Conservation (phyloP, 148 eudicot genomes). For the Heliamphora exappendiculata region DNA sequence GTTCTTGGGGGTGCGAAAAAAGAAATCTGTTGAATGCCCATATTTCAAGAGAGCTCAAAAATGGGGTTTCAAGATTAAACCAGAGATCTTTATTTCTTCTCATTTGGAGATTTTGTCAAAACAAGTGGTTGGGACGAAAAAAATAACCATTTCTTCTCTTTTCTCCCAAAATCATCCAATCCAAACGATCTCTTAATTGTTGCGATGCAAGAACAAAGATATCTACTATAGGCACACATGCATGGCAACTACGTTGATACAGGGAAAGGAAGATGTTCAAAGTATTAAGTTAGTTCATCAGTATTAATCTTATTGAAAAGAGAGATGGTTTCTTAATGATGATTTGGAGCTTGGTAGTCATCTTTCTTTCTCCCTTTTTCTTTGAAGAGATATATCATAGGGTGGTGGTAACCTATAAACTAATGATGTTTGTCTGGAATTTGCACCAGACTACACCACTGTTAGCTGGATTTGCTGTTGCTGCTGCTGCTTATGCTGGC, state of each 20-base stretch:
- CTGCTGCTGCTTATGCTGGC: slow-evolving; percentile 64
- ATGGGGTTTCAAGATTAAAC: too few species aligned
- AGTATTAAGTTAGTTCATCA: not conserved
- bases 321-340: not conserved
- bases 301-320: not conserved
- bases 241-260: not conserved
- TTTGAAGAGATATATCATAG: not conserved
- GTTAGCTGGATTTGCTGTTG: slow-evolving; percentile 57
- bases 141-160: too few species aligned
- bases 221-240: not conserved
- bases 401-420: not conserved
- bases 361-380: not conserved
- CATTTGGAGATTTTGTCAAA: too few species aligned
- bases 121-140: too few species aligned
- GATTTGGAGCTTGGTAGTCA: not conserved
- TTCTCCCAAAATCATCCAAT: too few species aligned
- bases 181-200: too few species aligned
- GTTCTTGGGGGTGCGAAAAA: too few species aligned
- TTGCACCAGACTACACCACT: slow-evolving; percentile 41
- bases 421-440: not conserved
- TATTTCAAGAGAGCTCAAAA: too few species aligned
- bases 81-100: too few species aligned
- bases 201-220: not conserved
- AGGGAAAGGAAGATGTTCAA: not conserved
- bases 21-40: too few species aligned